A percentile compares a stretch with the other conserved stretches of the same genome.
These are phyloP conservation scores for Alternaria arbusti DNA, from an alignment of 2,329 filamentous ascomycete species.

Conservation along the genomic window DNA sequence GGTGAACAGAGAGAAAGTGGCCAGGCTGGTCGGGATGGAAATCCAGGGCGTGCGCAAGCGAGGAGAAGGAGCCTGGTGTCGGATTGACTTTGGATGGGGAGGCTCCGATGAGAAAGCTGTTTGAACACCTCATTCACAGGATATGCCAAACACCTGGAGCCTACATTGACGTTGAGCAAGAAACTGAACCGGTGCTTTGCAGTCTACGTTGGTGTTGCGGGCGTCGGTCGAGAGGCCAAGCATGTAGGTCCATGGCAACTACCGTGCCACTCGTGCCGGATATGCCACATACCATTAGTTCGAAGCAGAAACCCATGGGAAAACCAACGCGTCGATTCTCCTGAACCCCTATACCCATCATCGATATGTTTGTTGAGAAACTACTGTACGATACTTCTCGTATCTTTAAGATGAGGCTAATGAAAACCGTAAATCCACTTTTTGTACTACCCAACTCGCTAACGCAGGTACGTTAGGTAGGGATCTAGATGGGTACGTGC, in stretches of 20 bases:
- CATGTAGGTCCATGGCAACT: too few species aligned
- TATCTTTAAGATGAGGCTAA: not conserved
- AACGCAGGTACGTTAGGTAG: not conserved
- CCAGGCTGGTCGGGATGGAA: conserved; percentile 36
- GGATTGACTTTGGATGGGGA: conserved; percentile 48
- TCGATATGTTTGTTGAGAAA: not conserved
- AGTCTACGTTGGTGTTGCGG: too few species aligned
- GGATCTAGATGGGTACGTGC: not conserved
- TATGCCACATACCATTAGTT: not conserved
- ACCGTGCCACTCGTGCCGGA: not conserved
- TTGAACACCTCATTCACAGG: not conserved
- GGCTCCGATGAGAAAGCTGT: conserved; percentile 1
- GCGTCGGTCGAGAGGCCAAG: too few species aligned
- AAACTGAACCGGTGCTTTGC: too few species aligned
- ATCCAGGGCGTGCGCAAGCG: conserved; percentile 40
- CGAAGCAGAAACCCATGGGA: not conserved
- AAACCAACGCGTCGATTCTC: not conserved
- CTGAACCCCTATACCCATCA: not conserved
- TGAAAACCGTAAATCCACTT: not conserved
- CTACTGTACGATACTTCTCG: not conserved
- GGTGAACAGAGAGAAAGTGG: conserved; percentile 49
- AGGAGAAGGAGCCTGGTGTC: conserved; percentile 38
- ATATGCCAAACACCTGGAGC: too few species aligned
- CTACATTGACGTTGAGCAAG: too few species aligned
- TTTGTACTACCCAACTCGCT: not conserved